Percentiles rank a stretch among this genome's conserved stretches.
Evolutionary conservation across 306 rosid species (phyloP).

Genomic region (Casuarina cunninghamiana): DNA sequence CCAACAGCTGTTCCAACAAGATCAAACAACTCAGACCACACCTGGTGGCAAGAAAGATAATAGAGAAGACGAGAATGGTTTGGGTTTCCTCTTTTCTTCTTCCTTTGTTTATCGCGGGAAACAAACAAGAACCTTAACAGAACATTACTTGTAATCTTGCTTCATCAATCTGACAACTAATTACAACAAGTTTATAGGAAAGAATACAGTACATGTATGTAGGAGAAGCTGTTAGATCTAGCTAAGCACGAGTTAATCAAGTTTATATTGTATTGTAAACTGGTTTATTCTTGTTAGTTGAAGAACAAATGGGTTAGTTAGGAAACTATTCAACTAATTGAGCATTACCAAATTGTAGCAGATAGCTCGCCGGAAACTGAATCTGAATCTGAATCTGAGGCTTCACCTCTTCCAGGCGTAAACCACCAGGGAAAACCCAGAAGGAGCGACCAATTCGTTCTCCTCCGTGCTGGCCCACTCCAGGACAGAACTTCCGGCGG

Average conservation of each 20-base stretch:
- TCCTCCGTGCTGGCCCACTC: slow-evolving; percentile 93
- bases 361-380: too few relatives aligned
- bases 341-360: slow-evolving; percentile 4
- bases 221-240: slow-evolving; percentile 24
- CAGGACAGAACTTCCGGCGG: slow-evolving; percentile 67
- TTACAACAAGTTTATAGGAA: slow-evolving; percentile 5
- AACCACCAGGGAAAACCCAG: slow-evolving; percentile 76
- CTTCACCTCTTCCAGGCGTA: slow-evolving; percentile 80
- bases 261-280: slow-evolving; percentile 14
- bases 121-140: neutral
- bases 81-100: neutral
- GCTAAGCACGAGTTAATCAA: slow-evolving; percentile 9
- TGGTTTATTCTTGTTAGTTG: slow-evolving; percentile 43
- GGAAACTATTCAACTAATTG: neutral
- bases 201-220: neutral
- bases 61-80: neutral
- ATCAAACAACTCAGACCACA: slow-evolving; percentile 16
- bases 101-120: neutral
- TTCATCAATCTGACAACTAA: slow-evolving; percentile 14
- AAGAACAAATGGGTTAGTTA: slow-evolving; percentile 59
- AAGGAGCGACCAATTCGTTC: slow-evolving; percentile 62
- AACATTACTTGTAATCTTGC: neutral
- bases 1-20: neutral
- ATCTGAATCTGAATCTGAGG: neutral
- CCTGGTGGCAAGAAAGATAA: neutral